Base-by-base conservation (phyloP, 2,329 filamentous ascomycete species). In the Beauveria scarabaeidicola region DNA sequence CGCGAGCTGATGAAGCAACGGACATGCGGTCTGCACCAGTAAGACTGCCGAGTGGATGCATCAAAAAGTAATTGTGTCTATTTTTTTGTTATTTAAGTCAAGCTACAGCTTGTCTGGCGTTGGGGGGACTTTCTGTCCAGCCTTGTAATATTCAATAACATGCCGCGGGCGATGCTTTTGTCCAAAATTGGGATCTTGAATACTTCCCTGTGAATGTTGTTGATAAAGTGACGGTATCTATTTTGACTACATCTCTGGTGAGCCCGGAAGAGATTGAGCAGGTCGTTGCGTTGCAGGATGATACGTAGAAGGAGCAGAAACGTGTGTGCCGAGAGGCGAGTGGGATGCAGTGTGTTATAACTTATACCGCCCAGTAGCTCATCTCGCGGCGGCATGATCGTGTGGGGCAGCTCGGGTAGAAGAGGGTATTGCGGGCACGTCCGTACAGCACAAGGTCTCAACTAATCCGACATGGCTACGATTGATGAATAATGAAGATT, bases 1-100 rank as follows among this genome's bases (percentile, higher is more conserved):
- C 81, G 84, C 74, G 83, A 83, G 66, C 67, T 86, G 67, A 89
- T 89, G 85, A 80, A 79, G 65, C 75, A 86, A 73, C 77, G 87
- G 67, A 87, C 83, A 1, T 70, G 72, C 58, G 80, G 80, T 62
- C 72, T 79, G 58, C 80, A 82, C 67, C 44, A 56, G 52, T 60
- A 56, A 23, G 27, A 10, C 21, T 15, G 23, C 27, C 13, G 17
- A 29, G 17, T 52, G 38, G 38, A 53, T 43, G 52, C 52, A 43
- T 43, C 15, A 29, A 53, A 53, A 53, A 43, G 52, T 53, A 6
- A 53, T 52, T 41, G 5, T 32, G 21, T n/a, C 32, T 32, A 43
- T 41, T 36, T 51, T 32, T 58, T 27, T 32, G 38, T 43, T 52
- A 29, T 52, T 32, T 23, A 43, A 36, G 17, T 41, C 40, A 46